Conservation (phyloP, 106 monocot species). For the Triglochin maritima region DNA sequence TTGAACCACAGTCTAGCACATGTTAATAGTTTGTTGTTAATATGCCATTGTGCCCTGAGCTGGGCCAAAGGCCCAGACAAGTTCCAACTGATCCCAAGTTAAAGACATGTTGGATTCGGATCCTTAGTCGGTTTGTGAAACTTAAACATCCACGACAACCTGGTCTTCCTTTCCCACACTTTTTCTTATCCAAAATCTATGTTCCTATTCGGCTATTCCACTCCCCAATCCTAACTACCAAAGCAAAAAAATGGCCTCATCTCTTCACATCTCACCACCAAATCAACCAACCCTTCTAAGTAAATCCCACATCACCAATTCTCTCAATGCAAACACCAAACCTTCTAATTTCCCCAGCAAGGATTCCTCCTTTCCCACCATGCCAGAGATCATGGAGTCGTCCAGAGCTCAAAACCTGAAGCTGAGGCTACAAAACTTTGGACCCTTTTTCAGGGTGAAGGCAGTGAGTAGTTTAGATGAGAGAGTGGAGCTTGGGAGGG, state of each 20-base stretch:
- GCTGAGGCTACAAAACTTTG: slow-evolving; percentile 12
- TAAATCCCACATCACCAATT: not conserved
- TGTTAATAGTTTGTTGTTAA: too few species aligned
- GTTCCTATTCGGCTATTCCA: too few species aligned
- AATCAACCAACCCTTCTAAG: not conserved
- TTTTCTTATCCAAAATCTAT: too few species aligned
- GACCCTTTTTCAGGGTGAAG: slow-evolving; percentile 18
- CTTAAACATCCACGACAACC: too few species aligned
- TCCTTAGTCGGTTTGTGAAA: too few species aligned
- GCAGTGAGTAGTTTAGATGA: slow-evolving; percentile 6
- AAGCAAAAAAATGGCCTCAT: not conserved
- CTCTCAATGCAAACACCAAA: not conserved
- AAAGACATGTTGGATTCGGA: too few species aligned
- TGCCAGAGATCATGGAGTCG: slow-evolving; percentile 19
- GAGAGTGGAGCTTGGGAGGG: slow-evolving; percentile 14
- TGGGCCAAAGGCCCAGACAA: too few species aligned
- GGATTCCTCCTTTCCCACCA: slow-evolving; percentile 13
- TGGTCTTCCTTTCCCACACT: too few species aligned
- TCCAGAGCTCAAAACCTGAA: slow-evolving; percentile 13
- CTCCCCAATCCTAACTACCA: too few species aligned
- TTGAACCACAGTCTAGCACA: too few species aligned
- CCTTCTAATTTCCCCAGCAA: not conserved
- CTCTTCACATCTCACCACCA: not conserved
- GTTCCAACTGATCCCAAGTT: too few species aligned
- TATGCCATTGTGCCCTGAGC: too few species aligned